These are phyloP conservation scores for Carex pumila DNA, from an alignment of 176 grass and related monocot genomes.

Conservation along the genomic window DNA sequence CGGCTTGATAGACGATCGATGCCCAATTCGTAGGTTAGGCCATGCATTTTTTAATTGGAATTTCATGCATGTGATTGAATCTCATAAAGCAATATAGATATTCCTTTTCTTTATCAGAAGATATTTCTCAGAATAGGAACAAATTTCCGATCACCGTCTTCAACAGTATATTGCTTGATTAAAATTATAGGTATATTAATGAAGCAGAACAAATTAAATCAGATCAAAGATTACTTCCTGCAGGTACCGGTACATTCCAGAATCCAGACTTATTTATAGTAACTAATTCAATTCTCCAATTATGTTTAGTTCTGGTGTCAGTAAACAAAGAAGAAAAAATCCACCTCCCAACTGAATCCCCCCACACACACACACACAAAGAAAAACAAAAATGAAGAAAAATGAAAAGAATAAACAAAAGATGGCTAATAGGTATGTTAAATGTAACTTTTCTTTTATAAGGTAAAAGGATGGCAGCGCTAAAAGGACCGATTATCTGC, in stretches of 20 bases:
- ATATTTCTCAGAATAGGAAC: background rate
- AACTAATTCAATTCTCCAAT: background rate
- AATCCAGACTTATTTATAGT: background rate
- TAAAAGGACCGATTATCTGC: conserved; percentile 48
- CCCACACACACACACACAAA: background rate
- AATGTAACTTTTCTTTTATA: background rate
- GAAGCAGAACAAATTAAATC: background rate
- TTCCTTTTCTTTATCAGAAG: background rate
- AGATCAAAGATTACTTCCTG: background rate
- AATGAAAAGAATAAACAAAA: background rate
- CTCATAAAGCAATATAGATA: background rate
- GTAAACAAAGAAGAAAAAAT: background rate
- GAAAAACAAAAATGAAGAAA: background rate
- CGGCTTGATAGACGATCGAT: background rate
- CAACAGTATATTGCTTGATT: background rate
- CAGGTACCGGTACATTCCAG: background rate
- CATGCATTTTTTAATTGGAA: background rate
- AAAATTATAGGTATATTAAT: background rate
- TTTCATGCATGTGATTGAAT: background rate
- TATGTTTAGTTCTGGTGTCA: background rate
- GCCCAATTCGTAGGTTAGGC: background rate
- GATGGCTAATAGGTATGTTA: background rate
- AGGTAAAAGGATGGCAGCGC: conserved; percentile 39
- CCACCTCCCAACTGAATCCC: too few relatives aligned
- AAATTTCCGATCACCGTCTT: background rate